Percentiles rank a stretch among this genome's conserved stretches.
Conservation (phyloP, 1,284 basidiomycete species). For the Ganoderma meredithae region DNA sequence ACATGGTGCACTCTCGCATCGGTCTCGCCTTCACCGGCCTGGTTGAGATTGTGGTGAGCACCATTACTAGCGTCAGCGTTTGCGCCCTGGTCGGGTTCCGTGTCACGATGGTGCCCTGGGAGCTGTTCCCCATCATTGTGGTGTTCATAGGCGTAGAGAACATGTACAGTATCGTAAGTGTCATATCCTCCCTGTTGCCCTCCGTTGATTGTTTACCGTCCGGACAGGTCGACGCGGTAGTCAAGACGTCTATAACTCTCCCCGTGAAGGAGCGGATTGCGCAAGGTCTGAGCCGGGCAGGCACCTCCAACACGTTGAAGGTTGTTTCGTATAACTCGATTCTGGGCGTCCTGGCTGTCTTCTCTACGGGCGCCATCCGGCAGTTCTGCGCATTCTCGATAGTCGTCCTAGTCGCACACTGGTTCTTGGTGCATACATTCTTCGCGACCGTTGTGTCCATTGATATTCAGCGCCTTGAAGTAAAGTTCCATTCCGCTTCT, state of each 20-base stretch:
- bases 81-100: constrained; percentile 87
- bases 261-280: constrained; percentile 94
- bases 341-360: constrained; percentile 80
- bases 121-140: constrained; percentile 91
- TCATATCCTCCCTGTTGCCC: too few relatives aligned
- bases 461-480: constrained; percentile 90
- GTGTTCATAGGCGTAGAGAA: constrained; percentile 97
- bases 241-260: constrained; percentile 87
- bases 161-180: constrained; percentile 92
- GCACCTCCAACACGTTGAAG: constrained; percentile 91
- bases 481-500: constrained; percentile 39
- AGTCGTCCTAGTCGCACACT: constrained; percentile 94
- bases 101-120: constrained; percentile 90
- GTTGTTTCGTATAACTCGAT: constrained; percentile 89
- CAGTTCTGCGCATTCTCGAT: constrained; percentile 96
- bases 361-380: constrained; percentile 83
- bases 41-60: constrained; percentile 90
- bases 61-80: constrained; percentile 92
- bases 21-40: constrained; percentile 95
- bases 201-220: too few relatives aligned
- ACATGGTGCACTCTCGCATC: constrained; percentile 88
- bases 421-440: constrained; percentile 94
- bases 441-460: constrained; percentile 91
- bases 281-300: constrained; percentile 86
- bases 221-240: constrained; percentile 84